phyloP scores from a whole-genome alignment of 164 flowering plant genomes.

The Stephania cephalantha region DNA sequence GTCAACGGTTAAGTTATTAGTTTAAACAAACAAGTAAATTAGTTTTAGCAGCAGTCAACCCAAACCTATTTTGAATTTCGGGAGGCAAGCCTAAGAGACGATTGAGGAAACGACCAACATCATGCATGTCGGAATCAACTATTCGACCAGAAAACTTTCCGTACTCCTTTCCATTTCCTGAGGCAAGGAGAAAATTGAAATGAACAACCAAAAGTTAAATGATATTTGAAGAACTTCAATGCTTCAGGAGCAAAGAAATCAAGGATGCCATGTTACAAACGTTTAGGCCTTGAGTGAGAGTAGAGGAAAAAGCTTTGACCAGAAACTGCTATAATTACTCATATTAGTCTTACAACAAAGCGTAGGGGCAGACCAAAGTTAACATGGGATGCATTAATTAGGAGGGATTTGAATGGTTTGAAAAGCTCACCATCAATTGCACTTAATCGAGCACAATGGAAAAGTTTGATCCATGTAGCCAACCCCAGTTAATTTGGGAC shows the following conservation, averaged over 20 bases:
- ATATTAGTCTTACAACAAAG: background rate
- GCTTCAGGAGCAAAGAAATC: background rate
- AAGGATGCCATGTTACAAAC: background rate
- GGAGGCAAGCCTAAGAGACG: conserved; percentile 92
- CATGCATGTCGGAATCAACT: conserved; percentile 95
- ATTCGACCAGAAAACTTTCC: conserved; percentile 81
- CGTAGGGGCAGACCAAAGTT: too few relatives aligned
- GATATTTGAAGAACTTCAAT: background rate
- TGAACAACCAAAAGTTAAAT: conserved; percentile 1
- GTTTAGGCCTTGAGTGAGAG: background rate
- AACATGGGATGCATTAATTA: too few relatives aligned
- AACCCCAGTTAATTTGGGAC: too few relatives aligned
- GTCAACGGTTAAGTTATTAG: conserved; percentile 5
- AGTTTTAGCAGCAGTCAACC: background rate
- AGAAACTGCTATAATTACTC: background rate
- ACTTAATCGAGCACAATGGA: too few relatives aligned
- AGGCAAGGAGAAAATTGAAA: conserved; percentile 6
- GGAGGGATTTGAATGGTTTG: too few relatives aligned
- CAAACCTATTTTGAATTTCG: conserved; percentile 86
- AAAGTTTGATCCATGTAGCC: too few relatives aligned
- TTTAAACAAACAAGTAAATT: background rate
- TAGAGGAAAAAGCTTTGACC: too few relatives aligned
- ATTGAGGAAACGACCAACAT: conserved; percentile 96
- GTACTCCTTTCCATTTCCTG: conserved; percentile 71
- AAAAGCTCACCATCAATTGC: too few relatives aligned